Percentiles rank a stretch among this genome's conserved stretches.
Conservation (phyloP, 1,284 basidiomycete genomes). For the Microbotryum intermedium region DNA sequence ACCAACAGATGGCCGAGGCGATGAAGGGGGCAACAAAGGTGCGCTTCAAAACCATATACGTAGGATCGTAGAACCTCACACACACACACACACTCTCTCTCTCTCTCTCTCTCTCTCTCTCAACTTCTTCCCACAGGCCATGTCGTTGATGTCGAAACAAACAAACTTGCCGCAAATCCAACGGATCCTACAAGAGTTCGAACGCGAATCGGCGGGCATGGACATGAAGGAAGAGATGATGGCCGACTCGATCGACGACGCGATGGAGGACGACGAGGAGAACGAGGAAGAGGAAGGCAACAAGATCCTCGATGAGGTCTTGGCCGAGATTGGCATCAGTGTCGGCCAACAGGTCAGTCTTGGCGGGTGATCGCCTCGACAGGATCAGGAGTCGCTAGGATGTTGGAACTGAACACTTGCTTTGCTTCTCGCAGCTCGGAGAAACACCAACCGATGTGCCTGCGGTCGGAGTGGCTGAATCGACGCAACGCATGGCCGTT, state of each 20-base stretch:
- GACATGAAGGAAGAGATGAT: slow-evolving; percentile 99
- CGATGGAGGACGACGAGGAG: slow-evolving; percentile 87
- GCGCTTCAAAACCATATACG: slow-evolving; percentile 34
- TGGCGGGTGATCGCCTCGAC: slow-evolving; percentile 11
- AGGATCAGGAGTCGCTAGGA: background rate
- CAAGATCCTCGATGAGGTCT: slow-evolving; percentile 88
- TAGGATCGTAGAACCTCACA: too few species aligned
- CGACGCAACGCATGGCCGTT: slow-evolving; percentile 62
- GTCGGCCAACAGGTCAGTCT: slow-evolving; percentile 74
- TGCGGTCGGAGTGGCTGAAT: slow-evolving; percentile 52
- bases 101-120: background rate
- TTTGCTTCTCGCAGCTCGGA: slow-evolving; percentile 53
- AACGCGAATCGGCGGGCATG: slow-evolving; percentile 94
- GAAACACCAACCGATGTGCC: slow-evolving; percentile 69
- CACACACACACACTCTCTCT: background rate
- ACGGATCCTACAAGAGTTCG: slow-evolving; percentile 95
- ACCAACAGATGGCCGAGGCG: slow-evolving; percentile 98
- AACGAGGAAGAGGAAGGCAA: slow-evolving; percentile 85
- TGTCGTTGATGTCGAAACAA: slow-evolving; percentile 95
- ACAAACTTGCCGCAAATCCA: slow-evolving; percentile 92
- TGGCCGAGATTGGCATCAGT: slow-evolving; percentile 93
- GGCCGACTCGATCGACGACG: slow-evolving; percentile 96
- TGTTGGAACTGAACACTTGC: background rate
- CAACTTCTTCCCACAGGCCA: slow-evolving; percentile 56
- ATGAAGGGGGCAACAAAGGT: slow-evolving; percentile 97